Conservation (phyloP, 306 rosid genomes). For the Cicer cuneatum region DNA sequence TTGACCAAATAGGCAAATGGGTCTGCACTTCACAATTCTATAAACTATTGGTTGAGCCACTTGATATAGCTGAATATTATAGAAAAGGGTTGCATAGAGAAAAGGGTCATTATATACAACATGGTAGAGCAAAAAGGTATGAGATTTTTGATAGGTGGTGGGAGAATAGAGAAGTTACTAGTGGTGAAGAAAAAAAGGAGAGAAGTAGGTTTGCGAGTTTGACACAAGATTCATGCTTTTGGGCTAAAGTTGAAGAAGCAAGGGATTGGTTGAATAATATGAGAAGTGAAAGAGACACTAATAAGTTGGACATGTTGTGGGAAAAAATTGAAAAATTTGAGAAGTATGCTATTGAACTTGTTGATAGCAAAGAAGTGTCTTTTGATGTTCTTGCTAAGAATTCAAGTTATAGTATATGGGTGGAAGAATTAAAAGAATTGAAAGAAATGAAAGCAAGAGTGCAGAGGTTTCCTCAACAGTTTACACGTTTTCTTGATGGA, state of each 20-base stretch:
- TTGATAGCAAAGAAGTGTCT: conserved; percentile 71
- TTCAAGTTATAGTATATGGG: conserved; percentile 74
- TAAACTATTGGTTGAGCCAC: conserved; percentile 79
- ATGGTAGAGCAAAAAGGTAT: conserved; percentile 79
- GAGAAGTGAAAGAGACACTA: conserved; percentile 59
- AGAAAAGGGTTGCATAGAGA: conserved; percentile 49
- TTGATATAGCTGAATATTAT: conserved; percentile 87
- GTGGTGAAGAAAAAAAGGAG: conserved; percentile 39
- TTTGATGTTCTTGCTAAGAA: conserved; percentile 74
- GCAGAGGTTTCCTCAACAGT: conserved; percentile 44
- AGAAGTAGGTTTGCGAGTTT: conserved; percentile 74
- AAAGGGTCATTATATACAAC: conserved; percentile 74
- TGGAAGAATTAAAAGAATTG: conserved; percentile 55
- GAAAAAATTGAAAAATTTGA: conserved; percentile 59
- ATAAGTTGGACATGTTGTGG: conserved; percentile 52
- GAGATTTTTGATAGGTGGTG: conserved; percentile 85
- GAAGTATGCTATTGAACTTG: conserved; percentile 55
- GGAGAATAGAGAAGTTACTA: conserved; percentile 48
- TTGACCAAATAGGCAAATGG: conserved; percentile 67
- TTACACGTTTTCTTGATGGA: conserved; percentile 47
- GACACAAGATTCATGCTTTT: conserved; percentile 92
- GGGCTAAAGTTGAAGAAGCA: conserved; percentile 95
- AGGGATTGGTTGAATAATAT: conserved; percentile 67
- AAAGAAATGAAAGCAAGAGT: conserved; percentile 52
- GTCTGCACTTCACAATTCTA: conserved; percentile 65